Evolutionary conservation across 495 filamentous ascomycete genomes (phyloP), one percentile per base, ranked within the genome.

Genomic region (Hypomontagnella monticulosa): DNA sequence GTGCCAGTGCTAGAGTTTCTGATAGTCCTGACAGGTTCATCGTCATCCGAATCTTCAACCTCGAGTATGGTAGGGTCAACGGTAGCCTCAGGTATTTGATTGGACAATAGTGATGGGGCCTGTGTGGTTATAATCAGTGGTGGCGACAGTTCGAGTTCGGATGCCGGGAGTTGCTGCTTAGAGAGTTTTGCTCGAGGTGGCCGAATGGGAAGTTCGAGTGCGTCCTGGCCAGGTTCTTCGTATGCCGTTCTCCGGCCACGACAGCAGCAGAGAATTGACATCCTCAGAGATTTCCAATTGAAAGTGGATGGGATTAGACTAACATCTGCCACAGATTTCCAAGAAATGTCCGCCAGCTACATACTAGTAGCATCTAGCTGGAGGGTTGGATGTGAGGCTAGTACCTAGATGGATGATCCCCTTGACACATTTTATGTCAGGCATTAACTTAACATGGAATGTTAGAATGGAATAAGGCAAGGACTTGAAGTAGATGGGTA

Each of bases 41-140:
- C 78, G 4, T 80, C 78, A 9, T 81, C 79, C 1, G 76, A 77
- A 46, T 82, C 79, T 10, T 82, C 78, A 19, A 78, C 72, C 0
- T 80, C 75, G 19, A 81, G 58, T 18, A 66, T 64, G 9, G 61
- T 59, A 18, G 69, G 71, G 37, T 73, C 69, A 14, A 71, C 69
- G 4, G 70, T 69, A 15, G 56, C 69, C 20, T 73, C 69, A 30
- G 67, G 63, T 62, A 70, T 63, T 8, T 47, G 44, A 10, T 33
- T 43, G 27, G 63, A 61, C 11, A 64, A 15, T 16, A 69, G 47
- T 38, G 65, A 67, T 14, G 65, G 69, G 11, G 56, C 60, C 4
- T 61, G 48, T 10, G 56, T 61, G 15, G 34, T 53, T 30, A 62
- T 12, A 11, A 65, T 46, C 27, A 61, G 48, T n/a, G 62, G 51